Conservation (phyloP, 768 basidiomycete genomes). For the Serendipita sp. region DNA sequence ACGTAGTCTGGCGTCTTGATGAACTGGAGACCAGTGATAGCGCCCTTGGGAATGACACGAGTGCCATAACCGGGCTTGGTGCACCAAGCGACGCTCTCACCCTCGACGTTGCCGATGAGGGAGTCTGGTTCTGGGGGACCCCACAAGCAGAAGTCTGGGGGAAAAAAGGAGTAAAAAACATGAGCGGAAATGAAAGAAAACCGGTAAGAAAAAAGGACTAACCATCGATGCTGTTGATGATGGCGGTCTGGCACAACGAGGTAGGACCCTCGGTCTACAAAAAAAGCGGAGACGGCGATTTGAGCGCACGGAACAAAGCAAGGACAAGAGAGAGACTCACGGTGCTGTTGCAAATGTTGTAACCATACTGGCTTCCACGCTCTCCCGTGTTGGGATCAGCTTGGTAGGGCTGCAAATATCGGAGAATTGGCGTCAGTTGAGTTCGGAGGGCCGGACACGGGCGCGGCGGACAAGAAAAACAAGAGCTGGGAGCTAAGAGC, state of each 20-base stretch:
- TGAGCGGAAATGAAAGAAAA: conserved; percentile 13
- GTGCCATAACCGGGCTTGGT: conserved; percentile 55
- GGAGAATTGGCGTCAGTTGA: neutral
- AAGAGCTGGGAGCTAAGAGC: neutral
- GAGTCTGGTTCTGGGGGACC: conserved; percentile 36
- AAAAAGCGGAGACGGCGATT: neutral
- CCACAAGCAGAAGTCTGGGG: conserved; percentile 57
- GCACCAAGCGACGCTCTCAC: conserved; percentile 64
- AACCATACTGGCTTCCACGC: conserved; percentile 11
- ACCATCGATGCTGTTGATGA: conserved; percentile 14
- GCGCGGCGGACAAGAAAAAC: neutral
- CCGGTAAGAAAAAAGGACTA: conserved; percentile 3
- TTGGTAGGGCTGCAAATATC: conserved; percentile 31
- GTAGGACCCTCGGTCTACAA: conserved; percentile 2
- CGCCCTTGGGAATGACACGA: conserved; percentile 51
- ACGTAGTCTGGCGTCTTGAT: conserved; percentile 60
- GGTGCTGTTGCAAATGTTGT: conserved; percentile 6
- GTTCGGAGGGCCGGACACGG: too few species aligned
- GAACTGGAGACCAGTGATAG: conserved; percentile 52
- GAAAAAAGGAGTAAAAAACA: conserved; percentile 9
- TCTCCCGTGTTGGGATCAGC: conserved; percentile 22
- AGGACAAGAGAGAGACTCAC: conserved; percentile 14
- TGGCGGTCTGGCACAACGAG: neutral
- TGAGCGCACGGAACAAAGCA: neutral
- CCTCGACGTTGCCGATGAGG: conserved; percentile 49